Evolutionary conservation across 208 protist genomes (phyloP), one percentile per base, ranked within the genome.

Genomic region (Lotmaria passim): DNA sequence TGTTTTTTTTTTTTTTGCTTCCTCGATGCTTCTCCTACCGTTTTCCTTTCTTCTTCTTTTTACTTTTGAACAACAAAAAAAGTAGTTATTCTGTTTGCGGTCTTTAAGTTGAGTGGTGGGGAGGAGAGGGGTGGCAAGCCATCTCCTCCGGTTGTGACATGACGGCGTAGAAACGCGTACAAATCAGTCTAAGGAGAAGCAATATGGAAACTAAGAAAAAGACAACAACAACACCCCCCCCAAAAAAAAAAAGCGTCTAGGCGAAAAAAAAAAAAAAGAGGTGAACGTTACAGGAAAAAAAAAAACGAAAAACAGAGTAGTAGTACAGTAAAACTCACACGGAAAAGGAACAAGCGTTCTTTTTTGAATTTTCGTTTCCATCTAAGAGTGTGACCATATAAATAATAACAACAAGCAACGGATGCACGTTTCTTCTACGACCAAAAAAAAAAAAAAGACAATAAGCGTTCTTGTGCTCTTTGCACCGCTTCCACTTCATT

Each of bases 231-330:
- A 39, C 6, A 39, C 36, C 6, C 36, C 36, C 36, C 6, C 36
- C 8, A 39, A 39, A 12, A 39, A 39, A 39, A 39, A 39, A 39
- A 39, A 39, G 36, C n/a, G n/a, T n/a, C n/a, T n/a, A n/a, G 36
- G 36, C 8, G 30, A 48, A 57, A 44, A 43, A 69, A 38, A 48
- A 30, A 41, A 64, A 21, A 76, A 69, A 76, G 7, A 61, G 8
- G 12, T 5, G 6, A 28, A 50, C 11, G 15, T 6, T 10, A 28
- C 14, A 44, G 7, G 12, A 44, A 24, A n/a, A 44, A 23, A 17
- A 28, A 59, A 44, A 39, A 39, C 8, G 36, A 39, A 12, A 39
- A 39, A 39, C 6, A 39, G 36, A 39, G 36, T 39, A 39, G 36
- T 39, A 39, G 36, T 39, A 39, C 36, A 39, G 12, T 12, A 39